phyloP scores from a whole-genome alignment of 2,329 filamentous ascomycete species.

The Sordariomycetes sp. region DNA sequence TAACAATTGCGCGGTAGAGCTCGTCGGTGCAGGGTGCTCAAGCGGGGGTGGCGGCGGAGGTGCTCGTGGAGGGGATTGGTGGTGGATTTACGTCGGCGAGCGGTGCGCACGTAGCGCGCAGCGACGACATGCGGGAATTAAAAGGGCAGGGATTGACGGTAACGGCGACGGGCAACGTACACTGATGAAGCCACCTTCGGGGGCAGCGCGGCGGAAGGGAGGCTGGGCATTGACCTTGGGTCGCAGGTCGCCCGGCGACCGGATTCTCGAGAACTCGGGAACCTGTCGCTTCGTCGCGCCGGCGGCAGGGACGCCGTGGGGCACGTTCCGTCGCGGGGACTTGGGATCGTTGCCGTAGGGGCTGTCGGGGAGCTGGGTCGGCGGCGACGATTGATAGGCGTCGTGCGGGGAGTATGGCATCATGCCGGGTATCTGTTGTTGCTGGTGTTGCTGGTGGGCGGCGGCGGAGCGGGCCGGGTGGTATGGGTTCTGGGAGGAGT shows the following conservation, averaged over 20 bases:
- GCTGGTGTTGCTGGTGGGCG: constrained; percentile 7
- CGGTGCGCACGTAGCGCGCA: not conserved
- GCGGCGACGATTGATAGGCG: constrained; percentile 53
- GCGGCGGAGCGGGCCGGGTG: constrained; percentile 30
- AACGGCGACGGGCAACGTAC: constrained; percentile 34
- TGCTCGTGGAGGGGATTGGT: not conserved
- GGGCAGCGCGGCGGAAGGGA: constrained; percentile 82
- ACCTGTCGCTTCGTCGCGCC: constrained; percentile 50
- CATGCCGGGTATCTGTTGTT: constrained; percentile 5
- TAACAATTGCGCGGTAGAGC: not conserved
- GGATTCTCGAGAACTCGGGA: constrained; percentile 75
- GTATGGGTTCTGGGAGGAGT: constrained; percentile 38
- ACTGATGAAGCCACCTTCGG: constrained; percentile 95
- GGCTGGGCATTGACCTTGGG: constrained; percentile 81
- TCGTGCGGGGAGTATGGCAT: constrained; percentile 33
- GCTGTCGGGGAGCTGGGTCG: constrained; percentile 40
- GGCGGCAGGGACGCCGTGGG: constrained; percentile 16
- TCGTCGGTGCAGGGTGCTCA: not conserved
- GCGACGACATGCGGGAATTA: not conserved
- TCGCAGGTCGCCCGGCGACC: constrained; percentile 58
- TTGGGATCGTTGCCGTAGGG: constrained; percentile 42
- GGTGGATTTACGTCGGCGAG: not conserved
- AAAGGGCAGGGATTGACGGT: not conserved
- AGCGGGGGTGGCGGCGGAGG: not conserved
- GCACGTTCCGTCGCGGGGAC: constrained; percentile 40